Evolutionary conservation across 306 rosid species (phyloP), one percentile per base, ranked within the genome.

Genomic region (Vicia villosa): DNA sequence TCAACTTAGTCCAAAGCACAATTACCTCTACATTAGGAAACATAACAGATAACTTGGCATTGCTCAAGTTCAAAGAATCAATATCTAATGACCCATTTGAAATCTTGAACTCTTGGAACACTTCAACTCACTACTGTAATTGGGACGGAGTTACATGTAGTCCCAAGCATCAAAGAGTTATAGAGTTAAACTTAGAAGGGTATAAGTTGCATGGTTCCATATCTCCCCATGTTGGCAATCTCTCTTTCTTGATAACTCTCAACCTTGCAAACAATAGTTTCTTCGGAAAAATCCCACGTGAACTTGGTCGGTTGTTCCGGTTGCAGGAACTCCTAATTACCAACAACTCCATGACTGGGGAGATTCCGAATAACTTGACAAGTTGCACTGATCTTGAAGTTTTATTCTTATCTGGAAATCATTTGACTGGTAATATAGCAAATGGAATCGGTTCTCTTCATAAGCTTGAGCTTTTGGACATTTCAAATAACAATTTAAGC

Each of bases 1-100:
- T 24, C 55, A 64, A 14, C 28, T 55, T 59, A 3, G 5, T 26
- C 58, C 41, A 36, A 3, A 52, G 45, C 42, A 42, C n/a, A 17
- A 1, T 17, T 52, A 58, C 41, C 19, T 17, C 3, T 24, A 6
- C 59, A 11, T 36, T 8, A 16, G 67, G 32, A 63, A 83, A 76
- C 3, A 32, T 72, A 0, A 63, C 46, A 0, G 77, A 76, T 10
- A 47, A 10, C 5, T 56, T 61, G 10, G 78, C 80, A 1, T 49
- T 83, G 15, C 47, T 42, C 16, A 42, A 42, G 13, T 42, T 42
- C 47, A 11, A 42, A 11, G 47, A 42, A 42, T 42, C 47, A 4
- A 42, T 42, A 3, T 42, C 15, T 42, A 42, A 42, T 13, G 47
- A 40, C 14, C 45, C 47, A 42, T 0, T 11, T 13, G 47, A 6